Percentiles rank a stretch among this genome's conserved stretches.
These are phyloP conservation scores for Globisporangium nagaii DNA, from an alignment of 352 stramenopile genomes.

Conservation along the genomic window DNA sequence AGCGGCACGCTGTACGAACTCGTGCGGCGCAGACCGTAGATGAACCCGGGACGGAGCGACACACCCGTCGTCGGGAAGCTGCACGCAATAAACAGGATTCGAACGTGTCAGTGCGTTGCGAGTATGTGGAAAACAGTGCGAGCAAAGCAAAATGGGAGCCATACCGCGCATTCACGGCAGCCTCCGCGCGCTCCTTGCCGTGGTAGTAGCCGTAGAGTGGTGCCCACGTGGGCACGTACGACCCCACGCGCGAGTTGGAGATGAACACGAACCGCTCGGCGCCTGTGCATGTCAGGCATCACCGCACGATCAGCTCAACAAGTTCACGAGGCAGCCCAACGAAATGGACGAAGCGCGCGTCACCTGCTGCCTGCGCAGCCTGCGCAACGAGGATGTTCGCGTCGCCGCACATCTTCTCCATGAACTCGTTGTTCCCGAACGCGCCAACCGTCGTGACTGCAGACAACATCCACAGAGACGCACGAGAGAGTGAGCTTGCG, in stretches of 20 bases:
- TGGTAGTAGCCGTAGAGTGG: conserved; percentile 89
- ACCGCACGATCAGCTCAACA: too few relatives aligned
- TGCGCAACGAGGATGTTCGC: conserved; percentile 71
- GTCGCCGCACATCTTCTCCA: conserved; percentile 88
- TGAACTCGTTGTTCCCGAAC: conserved; percentile 85
- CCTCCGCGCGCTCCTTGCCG: conserved; percentile 84
- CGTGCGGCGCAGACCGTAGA: conserved; percentile 78
- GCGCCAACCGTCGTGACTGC: conserved; percentile 84
- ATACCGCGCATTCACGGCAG: conserved; percentile 58
- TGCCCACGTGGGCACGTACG: conserved; percentile 59
- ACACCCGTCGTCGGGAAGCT: conserved; percentile 76
- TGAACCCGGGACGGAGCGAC: conserved; percentile 84
- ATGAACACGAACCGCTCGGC: conserved; percentile 87
- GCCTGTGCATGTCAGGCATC: conserved; percentile 14
- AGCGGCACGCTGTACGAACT: conserved; percentile 67
- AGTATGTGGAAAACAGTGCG: background rate
- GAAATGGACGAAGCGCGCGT: too few relatives aligned
- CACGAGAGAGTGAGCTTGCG: background rate
- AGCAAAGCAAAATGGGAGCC: background rate
- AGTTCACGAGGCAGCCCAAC: too few relatives aligned
- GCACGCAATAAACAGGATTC: too few relatives aligned
- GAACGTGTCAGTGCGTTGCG: too few relatives aligned
- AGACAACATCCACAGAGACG: background rate
- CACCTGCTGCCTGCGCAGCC: conserved; percentile 67
- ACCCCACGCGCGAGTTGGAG: conserved; percentile 88